Conservation (phyloP, 1,284 basidiomycete genomes). For the Ganoderma sp. region DNA sequence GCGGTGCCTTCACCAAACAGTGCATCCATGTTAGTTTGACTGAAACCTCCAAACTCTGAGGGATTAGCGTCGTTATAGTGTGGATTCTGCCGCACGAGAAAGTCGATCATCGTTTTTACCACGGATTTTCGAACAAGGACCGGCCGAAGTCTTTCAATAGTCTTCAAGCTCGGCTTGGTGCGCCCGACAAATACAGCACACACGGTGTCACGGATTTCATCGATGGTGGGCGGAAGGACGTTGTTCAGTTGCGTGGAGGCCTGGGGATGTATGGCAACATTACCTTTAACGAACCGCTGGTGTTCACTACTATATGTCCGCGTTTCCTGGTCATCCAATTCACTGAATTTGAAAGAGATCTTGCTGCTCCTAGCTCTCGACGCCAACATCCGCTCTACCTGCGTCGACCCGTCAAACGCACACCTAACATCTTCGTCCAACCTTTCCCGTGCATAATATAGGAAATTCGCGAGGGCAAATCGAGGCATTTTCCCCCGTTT, state of each 20-base stretch:
- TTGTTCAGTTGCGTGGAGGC: neutral
- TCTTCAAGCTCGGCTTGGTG: neutral
- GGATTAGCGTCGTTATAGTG: neutral
- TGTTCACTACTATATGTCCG: neutral
- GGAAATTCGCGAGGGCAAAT: neutral
- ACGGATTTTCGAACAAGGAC: neutral
- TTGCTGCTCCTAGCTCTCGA: neutral
- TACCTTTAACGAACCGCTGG: neutral
- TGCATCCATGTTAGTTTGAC: neutral
- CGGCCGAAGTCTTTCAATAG: neutral
- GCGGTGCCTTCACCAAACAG: neutral
- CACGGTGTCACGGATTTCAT: neutral
- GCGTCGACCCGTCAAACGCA: neutral
- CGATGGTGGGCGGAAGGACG: neutral
- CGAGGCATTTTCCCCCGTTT: neutral
- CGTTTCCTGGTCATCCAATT: neutral
- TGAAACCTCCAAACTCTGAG: neutral
- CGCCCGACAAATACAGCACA: neutral
- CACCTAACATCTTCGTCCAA: neutral
- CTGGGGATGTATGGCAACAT: neutral
- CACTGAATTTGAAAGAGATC: neutral
- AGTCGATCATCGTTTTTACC: neutral
- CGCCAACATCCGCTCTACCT: neutral
- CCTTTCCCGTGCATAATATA: neutral
- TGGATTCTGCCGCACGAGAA: neutral